Conservation (phyloP, 2,329 filamentous ascomycete genomes). For the Aspergillus jensenii region DNA sequence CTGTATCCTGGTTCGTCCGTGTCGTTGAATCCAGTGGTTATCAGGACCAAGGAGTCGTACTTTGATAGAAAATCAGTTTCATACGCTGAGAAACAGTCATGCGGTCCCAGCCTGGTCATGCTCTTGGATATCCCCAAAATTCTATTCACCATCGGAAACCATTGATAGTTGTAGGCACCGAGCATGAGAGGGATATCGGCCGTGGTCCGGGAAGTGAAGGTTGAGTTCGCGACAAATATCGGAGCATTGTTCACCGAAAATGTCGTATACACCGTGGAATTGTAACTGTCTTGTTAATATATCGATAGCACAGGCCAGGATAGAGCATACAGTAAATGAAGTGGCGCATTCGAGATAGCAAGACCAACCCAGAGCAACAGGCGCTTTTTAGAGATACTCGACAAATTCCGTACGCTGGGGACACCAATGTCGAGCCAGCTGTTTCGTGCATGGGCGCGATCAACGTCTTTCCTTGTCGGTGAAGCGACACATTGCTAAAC, state of each 20-base stretch:
- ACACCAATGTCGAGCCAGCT: slow-evolving; percentile 51
- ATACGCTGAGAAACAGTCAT: slow-evolving; percentile 18
- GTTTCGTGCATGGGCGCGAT: slow-evolving; percentile 45
- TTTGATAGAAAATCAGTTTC: slow-evolving; percentile 14
- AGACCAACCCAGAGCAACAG: slow-evolving; percentile 14
- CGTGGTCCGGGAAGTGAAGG: not conserved
- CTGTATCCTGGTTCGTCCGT: not conserved
- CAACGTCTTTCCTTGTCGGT: slow-evolving; percentile 51
- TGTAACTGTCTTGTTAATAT: not conserved
- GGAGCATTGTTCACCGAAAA: not conserved
- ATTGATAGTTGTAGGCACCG: too few species aligned
- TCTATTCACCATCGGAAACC: too few species aligned
- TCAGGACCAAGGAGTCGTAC: slow-evolving; percentile 15
- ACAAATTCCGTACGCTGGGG: slow-evolving; percentile 30
- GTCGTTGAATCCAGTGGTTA: not conserved
- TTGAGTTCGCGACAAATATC: not conserved
- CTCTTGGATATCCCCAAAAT: not conserved
- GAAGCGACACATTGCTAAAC: slow-evolving; percentile 48
- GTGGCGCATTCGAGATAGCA: slow-evolving; percentile 10
- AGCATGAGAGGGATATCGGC: too few species aligned
- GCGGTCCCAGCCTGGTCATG: not conserved
- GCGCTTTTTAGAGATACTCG: slow-evolving; percentile 31
- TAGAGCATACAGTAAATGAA: slow-evolving; percentile 14
- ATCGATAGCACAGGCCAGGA: too few species aligned
- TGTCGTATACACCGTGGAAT: not conserved